Evolutionary conservation across 176 grass and related monocot species (phyloP).

Genomic region (Miscanthus lutarioriparius): DNA sequence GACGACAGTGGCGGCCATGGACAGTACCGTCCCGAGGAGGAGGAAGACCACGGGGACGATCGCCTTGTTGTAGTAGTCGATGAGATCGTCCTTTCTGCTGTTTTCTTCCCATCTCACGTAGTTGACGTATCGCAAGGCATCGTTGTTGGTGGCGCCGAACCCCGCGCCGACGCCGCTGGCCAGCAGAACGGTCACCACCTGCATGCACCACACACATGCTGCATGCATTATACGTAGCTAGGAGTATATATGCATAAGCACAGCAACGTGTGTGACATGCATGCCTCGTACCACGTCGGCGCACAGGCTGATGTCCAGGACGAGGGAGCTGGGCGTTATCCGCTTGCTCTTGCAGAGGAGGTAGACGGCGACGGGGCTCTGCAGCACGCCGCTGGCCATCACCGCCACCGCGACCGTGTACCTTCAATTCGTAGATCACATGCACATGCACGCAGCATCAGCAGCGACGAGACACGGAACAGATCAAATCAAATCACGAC

Average conservation of each 20-base stretch:
- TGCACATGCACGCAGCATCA: too few relatives aligned
- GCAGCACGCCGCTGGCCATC: not conserved
- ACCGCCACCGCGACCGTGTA: not conserved
- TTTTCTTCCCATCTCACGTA: too few relatives aligned
- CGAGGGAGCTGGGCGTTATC: not conserved
- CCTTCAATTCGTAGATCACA: too few relatives aligned
- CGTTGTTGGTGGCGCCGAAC: constrained; percentile 11
- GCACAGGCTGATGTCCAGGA: constrained; percentile 35
- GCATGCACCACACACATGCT: too few relatives aligned
- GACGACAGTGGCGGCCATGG: not conserved
- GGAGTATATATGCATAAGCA: too few relatives aligned
- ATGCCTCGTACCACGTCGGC: too few relatives aligned
- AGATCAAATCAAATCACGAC: too few relatives aligned
- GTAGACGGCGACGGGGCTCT: constrained; percentile 27
- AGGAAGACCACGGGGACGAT: not conserved
- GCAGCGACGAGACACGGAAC: too few relatives aligned
- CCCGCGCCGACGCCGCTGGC: constrained; percentile 38
- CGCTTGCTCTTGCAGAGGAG: constrained; percentile 34
- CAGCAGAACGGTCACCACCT: not conserved
- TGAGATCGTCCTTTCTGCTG: not conserved
- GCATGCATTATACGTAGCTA: too few relatives aligned
- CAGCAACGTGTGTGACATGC: too few relatives aligned
- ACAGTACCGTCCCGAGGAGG: not conserved
- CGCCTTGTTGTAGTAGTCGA: not conserved
- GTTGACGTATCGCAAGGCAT: not conserved